A percentile compares a stretch with the other conserved stretches of the same genome.
These are phyloP conservation scores for Fomitiporia mediterranea DNA, from an alignment of 1,284 basidiomycete species.

Conservation along the genomic window DNA sequence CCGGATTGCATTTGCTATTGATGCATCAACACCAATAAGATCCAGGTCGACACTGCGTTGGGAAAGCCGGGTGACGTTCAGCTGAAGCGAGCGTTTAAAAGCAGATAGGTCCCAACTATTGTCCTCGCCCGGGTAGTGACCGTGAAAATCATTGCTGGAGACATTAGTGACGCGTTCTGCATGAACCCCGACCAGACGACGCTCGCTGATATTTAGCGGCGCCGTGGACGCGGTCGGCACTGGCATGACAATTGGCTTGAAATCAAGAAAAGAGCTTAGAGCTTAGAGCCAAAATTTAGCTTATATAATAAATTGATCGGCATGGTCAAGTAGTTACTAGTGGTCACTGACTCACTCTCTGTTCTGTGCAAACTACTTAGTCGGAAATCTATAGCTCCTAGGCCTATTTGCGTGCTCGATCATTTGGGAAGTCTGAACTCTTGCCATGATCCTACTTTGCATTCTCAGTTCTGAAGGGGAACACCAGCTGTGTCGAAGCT, in stretches of 20 bases:
- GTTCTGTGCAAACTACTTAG: no score
- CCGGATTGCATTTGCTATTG: slow-evolving; percentile 92
- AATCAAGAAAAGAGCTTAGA: no score
- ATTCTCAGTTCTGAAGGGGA: no score
- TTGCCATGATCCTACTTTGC: no score
- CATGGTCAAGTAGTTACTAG: no score
- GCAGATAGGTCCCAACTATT: slow-evolving; percentile 75
- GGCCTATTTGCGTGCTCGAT: no score
- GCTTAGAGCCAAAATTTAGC: no score
- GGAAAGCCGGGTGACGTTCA: slow-evolving; percentile 75
- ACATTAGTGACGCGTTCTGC: slow-evolving; percentile 79
- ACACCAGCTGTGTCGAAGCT: no score
- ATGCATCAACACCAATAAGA: slow-evolving; percentile 92
- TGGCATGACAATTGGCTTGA: slow-evolving; percentile 2
- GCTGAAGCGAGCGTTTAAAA: slow-evolving; percentile 66
- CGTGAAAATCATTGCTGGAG: slow-evolving; percentile 83
- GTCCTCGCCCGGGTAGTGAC: slow-evolving; percentile 80
- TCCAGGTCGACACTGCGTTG: slow-evolving; percentile 90
- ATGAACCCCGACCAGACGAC: slow-evolving; percentile 53
- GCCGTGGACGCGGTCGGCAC: neutral
- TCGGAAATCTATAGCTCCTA: no score
- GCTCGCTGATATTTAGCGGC: slow-evolving; percentile 25
- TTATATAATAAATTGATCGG: no score
- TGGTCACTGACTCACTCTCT: no score
- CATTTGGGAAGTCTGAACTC: no score